A percentile compares a stretch with the other conserved stretches of the same genome.
Evolutionary conservation across 176 grass and related monocot species (phyloP).

Genomic region (Oryza glaberrima): DNA sequence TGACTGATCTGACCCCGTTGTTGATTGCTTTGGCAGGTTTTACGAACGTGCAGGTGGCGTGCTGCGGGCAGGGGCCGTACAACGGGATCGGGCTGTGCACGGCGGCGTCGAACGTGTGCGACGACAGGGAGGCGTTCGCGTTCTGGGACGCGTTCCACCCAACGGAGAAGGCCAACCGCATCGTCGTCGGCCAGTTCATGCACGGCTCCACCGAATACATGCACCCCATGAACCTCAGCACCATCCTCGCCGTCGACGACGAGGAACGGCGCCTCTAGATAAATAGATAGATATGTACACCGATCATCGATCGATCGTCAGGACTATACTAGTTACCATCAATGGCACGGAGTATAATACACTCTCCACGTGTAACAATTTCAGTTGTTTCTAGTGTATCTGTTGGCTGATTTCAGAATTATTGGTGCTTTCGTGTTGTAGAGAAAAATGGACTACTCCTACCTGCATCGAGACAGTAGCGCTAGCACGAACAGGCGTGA

Average conservation of each 20-base stretch:
- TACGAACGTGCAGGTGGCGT: conserved; percentile 66
- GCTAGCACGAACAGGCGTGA: not conserved
- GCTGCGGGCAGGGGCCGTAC: conserved; percentile 92
- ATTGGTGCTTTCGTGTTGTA: no score
- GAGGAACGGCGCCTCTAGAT: not conserved
- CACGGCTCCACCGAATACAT: conserved; percentile 70
- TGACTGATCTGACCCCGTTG: not conserved
- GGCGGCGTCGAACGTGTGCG: conserved; percentile 70
- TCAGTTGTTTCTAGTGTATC: not conserved
- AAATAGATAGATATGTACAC: not conserved
- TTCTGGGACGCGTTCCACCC: conserved; percentile 96
- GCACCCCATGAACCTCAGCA: conserved; percentile 91
- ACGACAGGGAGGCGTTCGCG: conserved; percentile 56
- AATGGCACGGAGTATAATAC: not conserved
- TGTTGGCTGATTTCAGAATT: not conserved
- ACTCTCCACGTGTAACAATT: not conserved
- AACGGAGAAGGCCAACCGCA: conserved; percentile 74
- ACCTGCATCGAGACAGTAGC: no score
- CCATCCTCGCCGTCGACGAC: conserved; percentile 72
- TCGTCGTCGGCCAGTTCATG: conserved; percentile 83
- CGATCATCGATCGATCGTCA: not conserved
- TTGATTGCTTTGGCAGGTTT: conserved; percentile 54
- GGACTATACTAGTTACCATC: not conserved
- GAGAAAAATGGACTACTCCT: no score
- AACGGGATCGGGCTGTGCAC: conserved; percentile 90